A percentile compares a stretch with the other conserved stretches of the same genome.
Evolutionary conservation across 192 early-diverging fungal genomes (phyloP).

Genomic region (Gigaspora rosea): DNA sequence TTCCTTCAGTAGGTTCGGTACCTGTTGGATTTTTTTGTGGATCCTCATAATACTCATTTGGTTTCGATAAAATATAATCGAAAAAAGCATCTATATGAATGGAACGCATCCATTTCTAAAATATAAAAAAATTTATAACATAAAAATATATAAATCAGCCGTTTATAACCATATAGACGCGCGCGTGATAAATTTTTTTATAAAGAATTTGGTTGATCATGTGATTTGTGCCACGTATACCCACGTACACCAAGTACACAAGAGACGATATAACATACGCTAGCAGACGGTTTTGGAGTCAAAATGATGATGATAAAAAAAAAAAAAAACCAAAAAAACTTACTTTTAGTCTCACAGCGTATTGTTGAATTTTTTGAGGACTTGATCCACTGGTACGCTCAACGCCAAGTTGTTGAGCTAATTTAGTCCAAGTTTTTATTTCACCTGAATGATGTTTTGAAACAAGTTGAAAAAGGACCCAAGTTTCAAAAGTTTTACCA

Average conservation of each 20-base stretch:
- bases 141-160: too few relatives aligned
- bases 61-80: conserved; percentile 25
- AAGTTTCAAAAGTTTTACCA: conserved; percentile 30
- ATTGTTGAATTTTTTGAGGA: conserved; percentile 33
- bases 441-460: conserved; percentile 28
- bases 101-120: conserved; percentile 31
- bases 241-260: too few relatives aligned
- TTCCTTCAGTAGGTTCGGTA: not conserved
- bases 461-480: conserved; percentile 24
- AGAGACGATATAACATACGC: too few relatives aligned
- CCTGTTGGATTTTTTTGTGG: conserved; percentile 28
- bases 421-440: conserved; percentile 31
- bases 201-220: too few relatives aligned
- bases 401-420: conserved; percentile 32
- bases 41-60: conserved; percentile 24
- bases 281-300: too few relatives aligned
- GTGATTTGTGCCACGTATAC: too few relatives aligned
- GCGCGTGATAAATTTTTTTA: too few relatives aligned
- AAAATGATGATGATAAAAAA: too few relatives aligned
- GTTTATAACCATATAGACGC: too few relatives aligned
- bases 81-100: conserved; percentile 31
- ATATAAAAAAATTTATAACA: not conserved
- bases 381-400: conserved; percentile 19
- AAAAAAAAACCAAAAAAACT: too few relatives aligned
- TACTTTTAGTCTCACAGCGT: conserved; percentile 31